Evolutionary conservation across 73 alveolate species (phyloP).

Genomic region (Tetrahymena malaccensis): DNA sequence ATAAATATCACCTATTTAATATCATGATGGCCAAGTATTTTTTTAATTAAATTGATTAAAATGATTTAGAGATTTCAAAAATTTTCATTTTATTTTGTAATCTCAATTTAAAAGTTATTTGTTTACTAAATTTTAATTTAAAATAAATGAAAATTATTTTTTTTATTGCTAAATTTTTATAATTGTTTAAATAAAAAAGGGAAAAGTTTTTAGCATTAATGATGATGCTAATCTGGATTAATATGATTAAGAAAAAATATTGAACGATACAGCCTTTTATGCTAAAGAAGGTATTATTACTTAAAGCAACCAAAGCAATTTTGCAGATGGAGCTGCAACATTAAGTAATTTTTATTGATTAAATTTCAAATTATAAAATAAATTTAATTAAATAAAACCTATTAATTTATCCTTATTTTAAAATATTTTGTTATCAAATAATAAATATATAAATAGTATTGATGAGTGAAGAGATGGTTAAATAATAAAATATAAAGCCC

Average conservation of each 20-base stretch:
- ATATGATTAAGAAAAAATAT: not conserved
- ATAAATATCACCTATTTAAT: constrained; percentile 1
- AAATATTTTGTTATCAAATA: too few species aligned
- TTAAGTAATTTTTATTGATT: not conserved
- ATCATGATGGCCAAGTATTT: not conserved
- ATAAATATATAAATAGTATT: not conserved
- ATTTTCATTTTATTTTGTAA: too few species aligned
- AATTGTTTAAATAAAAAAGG: not conserved
- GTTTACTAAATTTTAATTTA: too few species aligned
- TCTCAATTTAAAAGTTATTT: too few species aligned
- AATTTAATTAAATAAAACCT: too few species aligned
- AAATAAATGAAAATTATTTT: too few species aligned
- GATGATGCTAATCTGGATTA: not conserved
- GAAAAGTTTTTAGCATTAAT: not conserved
- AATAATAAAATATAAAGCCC: constrained; percentile 1
- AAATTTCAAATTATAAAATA: too few species aligned
- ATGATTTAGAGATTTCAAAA: too few species aligned
- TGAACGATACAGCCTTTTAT: not conserved
- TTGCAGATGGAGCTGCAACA: constrained; percentile 35
- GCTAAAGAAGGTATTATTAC: constrained; percentile 10
- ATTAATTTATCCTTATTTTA: too few species aligned
- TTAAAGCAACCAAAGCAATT: constrained; percentile 1
- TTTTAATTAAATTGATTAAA: too few species aligned
- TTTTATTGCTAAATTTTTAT: too few species aligned
- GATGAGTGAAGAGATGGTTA: constrained; percentile 14